Base-by-base conservation (phyloP, 306 rosid genomes). In the Quercus dentata region DNA sequence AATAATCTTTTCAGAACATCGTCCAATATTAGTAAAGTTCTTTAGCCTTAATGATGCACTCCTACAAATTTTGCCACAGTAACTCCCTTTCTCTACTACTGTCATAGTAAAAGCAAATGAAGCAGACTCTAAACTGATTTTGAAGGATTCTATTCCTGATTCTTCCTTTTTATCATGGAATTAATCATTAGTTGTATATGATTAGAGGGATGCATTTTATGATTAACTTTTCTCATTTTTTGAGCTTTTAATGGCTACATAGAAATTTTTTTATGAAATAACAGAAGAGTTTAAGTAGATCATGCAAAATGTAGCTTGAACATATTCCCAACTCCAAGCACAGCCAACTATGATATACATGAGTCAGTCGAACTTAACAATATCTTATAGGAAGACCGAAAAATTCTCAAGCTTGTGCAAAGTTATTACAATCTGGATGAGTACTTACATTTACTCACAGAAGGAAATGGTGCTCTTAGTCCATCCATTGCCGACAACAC, bases 401-500 rank as follows among this genome's bases (percentile, higher is more conserved):
- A 18, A 21, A 41, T n/a, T 64, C 55, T 64, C 15, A 63, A 54
- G 46, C 55, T 27, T 3, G 31, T 20, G 61, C 54, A 56, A 51
- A 73, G 25, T 33, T 41, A 33, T 23, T 13, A 76, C 4, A 41
- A 67, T 51, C 17, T 25, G 61, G 15, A 61, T 38, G 8, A 41
- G 33, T 38, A 19, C 85, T 78, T 85, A 85, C 88, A 69, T 69
- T 82, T 78, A 21, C 46, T 81, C 44, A 85, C 30, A 69, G 85
- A 81, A 55, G 83, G 85, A 80, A 85, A 85, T 9, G 83, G 88
- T 51, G 85, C 88, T 73, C 76, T 81, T 55, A 85, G 56, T 70
- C 88, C 88, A 56, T 78, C 81, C 30, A 81, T 78, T 54, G 88
- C 88, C 33, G 88, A 85, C 46, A 85, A 68, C 51, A 85, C 88